A percentile compares a stretch with the other conserved stretches of the same genome.
phyloP scores from a whole-genome alignment of 106 monocot species.

The Platanthera guangdongensis region DNA sequence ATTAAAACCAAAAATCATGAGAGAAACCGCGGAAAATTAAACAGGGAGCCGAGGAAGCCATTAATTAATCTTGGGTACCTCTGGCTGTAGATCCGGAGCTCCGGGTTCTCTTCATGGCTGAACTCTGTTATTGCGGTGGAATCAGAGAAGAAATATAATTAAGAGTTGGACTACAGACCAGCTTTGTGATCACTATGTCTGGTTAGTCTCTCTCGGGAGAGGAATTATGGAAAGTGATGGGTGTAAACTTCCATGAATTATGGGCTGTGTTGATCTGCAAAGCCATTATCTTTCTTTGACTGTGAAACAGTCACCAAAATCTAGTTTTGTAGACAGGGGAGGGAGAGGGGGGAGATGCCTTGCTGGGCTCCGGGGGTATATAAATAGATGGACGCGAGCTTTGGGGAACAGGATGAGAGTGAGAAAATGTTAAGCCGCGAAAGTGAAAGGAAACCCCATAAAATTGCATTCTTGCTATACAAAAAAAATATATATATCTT shows the following conservation, averaged over 20 bases:
- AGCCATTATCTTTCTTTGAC: neutral
- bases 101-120: conserved; percentile 26
- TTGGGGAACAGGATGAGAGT: neutral
- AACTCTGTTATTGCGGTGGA: neutral
- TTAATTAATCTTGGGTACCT: neutral
- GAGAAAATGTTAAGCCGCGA: too few relatives aligned
- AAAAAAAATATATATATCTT: too few relatives aligned
- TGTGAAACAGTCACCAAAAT: neutral
- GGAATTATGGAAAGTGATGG: neutral
- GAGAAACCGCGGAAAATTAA: neutral
- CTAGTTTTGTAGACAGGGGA: neutral
- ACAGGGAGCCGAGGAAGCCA: neutral
- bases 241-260: neutral
- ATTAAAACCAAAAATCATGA: neutral
- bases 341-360: neutral
- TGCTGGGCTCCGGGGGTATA: neutral
- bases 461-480: too few relatives aligned
- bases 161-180: too few relatives aligned
- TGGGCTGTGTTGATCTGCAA: neutral
- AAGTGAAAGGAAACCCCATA: too few relatives aligned
- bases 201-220: neutral
- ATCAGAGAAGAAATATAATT: neutral
- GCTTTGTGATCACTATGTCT: neutral
- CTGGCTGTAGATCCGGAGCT: conserved; percentile 9
- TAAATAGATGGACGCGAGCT: neutral